Evolutionary conservation across 345 rosid species (phyloP), one percentile per base, ranked within the genome.

Genomic region (Microcos paniculata): DNA sequence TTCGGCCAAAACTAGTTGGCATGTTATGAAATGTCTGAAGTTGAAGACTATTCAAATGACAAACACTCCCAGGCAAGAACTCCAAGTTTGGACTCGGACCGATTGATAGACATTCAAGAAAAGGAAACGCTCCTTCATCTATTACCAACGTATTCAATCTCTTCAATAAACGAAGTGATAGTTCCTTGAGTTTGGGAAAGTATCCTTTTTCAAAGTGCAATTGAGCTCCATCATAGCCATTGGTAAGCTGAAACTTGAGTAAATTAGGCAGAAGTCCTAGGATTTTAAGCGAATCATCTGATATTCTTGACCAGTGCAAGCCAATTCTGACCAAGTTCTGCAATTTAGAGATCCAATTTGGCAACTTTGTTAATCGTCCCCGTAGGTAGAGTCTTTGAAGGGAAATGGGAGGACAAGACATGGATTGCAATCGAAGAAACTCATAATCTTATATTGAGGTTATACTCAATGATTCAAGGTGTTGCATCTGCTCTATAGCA

Each of bases 251-350:
- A 26, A 68, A 68, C 38, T 18, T 28, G 40, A 30, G 16, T 28
- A 68, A 30, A 28, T 68, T 45, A 18, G 76, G 79, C 59, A 80
- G 16, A 62, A 8, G 65, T 43, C 67, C 73, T 0, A 80, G 76
- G 62, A 65, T 33, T 70, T 24, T 30, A 15, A 75, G 40, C 0
- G 82, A 75, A 63, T 80, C 79, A 8, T 48, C 51, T 0, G 21
- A 30, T 46, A 75, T 35, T n/a, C 63, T 18, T 3, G 70, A 65
- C 66, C 72, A 51, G 21, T 28, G 19, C n/a, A 80, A 53, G 19
- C 33, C 59, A 49, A 80, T 10, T 48, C 38, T 70, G 11, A 11
- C 46, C 1, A 75, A 57, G 59, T 52, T 62, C 11, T 43, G 16
- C 38, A 75, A 70, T 23, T 28, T 19, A 8, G 76, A 16, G 21